phyloP scores from a whole-genome alignment of 2,329 filamentous ascomycete genomes.

The Botrytis hyacinthi region DNA sequence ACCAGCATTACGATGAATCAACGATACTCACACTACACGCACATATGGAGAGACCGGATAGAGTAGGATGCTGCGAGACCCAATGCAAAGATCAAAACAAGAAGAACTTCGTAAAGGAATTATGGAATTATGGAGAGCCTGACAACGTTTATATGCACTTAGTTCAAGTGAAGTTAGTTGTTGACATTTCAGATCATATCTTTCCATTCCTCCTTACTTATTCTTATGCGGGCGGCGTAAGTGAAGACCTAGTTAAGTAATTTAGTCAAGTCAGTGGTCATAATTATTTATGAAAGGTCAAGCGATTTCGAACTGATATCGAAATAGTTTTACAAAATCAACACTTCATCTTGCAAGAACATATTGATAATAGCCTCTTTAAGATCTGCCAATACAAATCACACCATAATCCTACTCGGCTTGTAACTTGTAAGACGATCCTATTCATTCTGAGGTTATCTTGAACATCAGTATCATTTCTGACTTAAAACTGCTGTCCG shows the following conservation, averaged over 20 bases:
- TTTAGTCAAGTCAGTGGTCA: not conserved
- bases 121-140: conserved; percentile 3
- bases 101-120: not conserved
- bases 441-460: not conserved
- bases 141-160: conserved; percentile 13
- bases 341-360: not conserved
- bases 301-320: not conserved
- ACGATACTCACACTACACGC: not conserved
- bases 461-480: conserved; percentile 4
- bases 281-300: not conserved
- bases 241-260: not conserved
- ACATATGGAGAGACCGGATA: conserved; percentile 1
- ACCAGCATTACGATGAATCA: conserved; percentile 12
- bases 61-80: not conserved
- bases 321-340: not conserved
- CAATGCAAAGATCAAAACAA: not conserved
- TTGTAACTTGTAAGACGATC: conserved; percentile 1
- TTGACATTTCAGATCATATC: not conserved
- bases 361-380: not conserved
- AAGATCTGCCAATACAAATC: not conserved
- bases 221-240: not conserved
- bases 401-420: conserved; percentile 1
- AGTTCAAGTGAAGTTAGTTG: not conserved
- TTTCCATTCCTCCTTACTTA: not conserved
- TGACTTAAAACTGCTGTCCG: conserved; percentile 1